Evolutionary conservation across 805 yeast genomes (phyloP).

Genomic region (Candida hispaniensis): DNA sequence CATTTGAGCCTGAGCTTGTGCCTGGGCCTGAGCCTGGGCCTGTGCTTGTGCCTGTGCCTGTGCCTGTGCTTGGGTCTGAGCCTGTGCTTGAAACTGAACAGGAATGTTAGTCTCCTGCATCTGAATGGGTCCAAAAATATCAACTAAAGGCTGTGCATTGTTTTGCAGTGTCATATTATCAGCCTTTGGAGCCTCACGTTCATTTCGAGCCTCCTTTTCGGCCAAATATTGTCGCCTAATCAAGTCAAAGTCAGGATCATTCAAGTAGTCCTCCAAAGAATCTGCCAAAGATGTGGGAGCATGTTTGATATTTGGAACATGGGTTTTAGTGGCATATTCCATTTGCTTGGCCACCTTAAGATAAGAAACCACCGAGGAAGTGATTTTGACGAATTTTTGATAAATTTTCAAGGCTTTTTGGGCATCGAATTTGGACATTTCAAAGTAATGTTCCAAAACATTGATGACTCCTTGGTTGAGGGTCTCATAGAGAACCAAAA

Average conservation of each 20-base stretch:
- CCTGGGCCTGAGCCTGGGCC: constrained; percentile 19
- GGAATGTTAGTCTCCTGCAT: constrained; percentile 20
- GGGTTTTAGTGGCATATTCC: constrained; percentile 76
- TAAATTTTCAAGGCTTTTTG: constrained; percentile 76
- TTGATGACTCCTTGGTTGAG: constrained; percentile 94
- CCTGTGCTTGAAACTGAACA: constrained; percentile 19
- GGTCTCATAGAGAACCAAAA: constrained; percentile 75
- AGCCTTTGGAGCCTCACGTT: constrained; percentile 7
- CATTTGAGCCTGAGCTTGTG: constrained; percentile 14
- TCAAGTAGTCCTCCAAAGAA: constrained; percentile 77
- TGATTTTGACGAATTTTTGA: constrained; percentile 73
- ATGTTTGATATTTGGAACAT: constrained; percentile 91
- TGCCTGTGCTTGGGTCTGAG: constrained; percentile 20
- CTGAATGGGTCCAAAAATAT: constrained; percentile 10
- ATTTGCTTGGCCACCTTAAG: constrained; percentile 81
- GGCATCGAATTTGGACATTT: constrained; percentile 78
- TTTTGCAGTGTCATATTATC: constrained; percentile 22
- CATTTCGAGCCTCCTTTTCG: constrained; percentile 42
- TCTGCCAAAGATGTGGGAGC: constrained; percentile 90
- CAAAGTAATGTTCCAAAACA: constrained; percentile 86
- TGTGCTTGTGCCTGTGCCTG: constrained; percentile 20
- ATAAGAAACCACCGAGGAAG: constrained; percentile 78
- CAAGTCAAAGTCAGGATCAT: constrained; percentile 73
- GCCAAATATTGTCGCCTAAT: constrained; percentile 69
- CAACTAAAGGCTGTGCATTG: constrained; percentile 22